phyloP scores from a whole-genome alignment of 75 land plant species.

The Cunninghamia lanceolata region DNA sequence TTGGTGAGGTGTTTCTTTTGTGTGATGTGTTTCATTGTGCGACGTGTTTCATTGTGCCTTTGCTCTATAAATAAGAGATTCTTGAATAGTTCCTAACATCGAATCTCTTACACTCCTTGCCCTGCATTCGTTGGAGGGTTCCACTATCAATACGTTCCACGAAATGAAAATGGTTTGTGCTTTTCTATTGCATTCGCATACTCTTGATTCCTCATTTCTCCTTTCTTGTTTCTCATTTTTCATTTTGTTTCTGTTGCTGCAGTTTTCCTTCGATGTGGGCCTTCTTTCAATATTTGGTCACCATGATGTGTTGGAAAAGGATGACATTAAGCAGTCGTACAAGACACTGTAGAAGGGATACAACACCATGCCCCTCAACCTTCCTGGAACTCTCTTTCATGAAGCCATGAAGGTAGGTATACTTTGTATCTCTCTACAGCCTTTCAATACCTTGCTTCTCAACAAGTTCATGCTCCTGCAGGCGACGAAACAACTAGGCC shows the following conservation, averaged over 20 bases:
- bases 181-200: background rate
- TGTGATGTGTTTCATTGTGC: too few species aligned
- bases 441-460: background rate
- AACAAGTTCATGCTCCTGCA: constrained; percentile 1
- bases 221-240: too few species aligned
- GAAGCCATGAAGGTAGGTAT: constrained; percentile 75
- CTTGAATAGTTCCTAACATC: constrained; percentile 39
- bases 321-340: constrained; percentile 70
- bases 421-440: too few species aligned
- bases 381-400: constrained; percentile 73
- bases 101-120: too few species aligned
- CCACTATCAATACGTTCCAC: constrained; percentile 72
- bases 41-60: too few species aligned
- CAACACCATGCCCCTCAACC: constrained; percentile 86
- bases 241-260: too few species aligned
- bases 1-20: too few species aligned
- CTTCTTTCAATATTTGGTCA: constrained; percentile 64
- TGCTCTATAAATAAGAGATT: too few species aligned
- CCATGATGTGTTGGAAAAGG: constrained; percentile 44
- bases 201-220: too few species aligned
- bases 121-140: too few species aligned
- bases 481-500: constrained; percentile 61
- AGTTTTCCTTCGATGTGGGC: constrained; percentile 83
- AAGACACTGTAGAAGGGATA: too few species aligned
- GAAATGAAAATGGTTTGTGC: constrained; percentile 76